Base-by-base conservation (phyloP, 106 monocot species). In the Dactylorhiza incarnata region DNA sequence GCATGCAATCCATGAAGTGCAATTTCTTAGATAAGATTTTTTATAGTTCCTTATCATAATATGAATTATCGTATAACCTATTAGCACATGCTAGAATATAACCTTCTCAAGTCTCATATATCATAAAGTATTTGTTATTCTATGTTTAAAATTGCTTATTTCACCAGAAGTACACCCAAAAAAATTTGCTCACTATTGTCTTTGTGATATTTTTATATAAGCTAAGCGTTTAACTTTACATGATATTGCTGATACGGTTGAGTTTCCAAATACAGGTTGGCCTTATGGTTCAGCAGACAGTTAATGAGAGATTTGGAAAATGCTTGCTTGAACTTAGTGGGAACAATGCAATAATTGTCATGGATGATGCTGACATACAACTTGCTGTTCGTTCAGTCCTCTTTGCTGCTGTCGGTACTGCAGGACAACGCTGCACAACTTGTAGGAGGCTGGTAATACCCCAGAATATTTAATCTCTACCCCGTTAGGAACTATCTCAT, bases 281-380 rank as follows among this genome's bases (percentile, higher is more conserved):
- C 47, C 86, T 93, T 66, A 87, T 82, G 82, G 89, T 97, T 81
- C 96, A 89, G 52, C 89, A 91, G 46, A 87, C 81, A 58, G 96
- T 97, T n/a, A 82, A 78, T 79, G 82, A 84, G 56, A 85, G 96
- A 81, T 94, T 89, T 77, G 96, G 93, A 43, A 97, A 97, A 82
- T 88, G 85, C 55, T 78, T 91, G 67, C 88, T 91, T 83, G 91
- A 91, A 80, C 88, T 91, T 50, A 91, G 91, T 65, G 96, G 96
- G 76, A 97, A 97, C 77, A 97, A 91, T 85, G 93, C 96, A 43
- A 97, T 93, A 54, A 91, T 97, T 68, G 89, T 97, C 65, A 97
- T 97, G 96, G 96, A 94, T 83, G 96, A 93, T 82, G 93, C 96
- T 5, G 96, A 97, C 55, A 82, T 97, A 78, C 91, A 94, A 81